Conservation (phyloP, 305 asterid species). For the Solanum hybrid region DNA sequence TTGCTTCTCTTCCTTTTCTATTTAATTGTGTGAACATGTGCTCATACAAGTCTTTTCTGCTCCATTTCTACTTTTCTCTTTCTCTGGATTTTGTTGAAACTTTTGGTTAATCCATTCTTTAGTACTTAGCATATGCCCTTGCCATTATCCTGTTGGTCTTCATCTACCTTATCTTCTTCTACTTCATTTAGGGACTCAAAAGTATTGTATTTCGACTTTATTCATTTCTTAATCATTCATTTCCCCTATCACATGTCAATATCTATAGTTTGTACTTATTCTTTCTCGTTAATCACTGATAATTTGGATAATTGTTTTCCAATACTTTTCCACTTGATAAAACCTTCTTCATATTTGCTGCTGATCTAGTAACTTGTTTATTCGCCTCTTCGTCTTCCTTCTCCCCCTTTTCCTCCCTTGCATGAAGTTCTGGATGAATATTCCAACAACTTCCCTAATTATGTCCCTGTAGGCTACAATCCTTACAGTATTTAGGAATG, state of each 20-base stretch:
- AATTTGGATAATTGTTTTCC: background rate
- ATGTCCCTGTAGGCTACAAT: background rate
- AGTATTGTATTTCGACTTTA: background rate
- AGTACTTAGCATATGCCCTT: background rate
- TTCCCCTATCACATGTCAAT: background rate
- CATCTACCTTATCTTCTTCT: background rate
- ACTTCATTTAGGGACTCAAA: background rate
- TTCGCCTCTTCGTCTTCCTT: background rate
- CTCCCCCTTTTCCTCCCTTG: background rate
- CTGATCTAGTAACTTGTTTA: background rate
- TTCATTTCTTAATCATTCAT: no score
- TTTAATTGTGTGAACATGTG: background rate
- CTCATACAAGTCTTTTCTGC: background rate
- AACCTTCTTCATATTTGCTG: background rate
- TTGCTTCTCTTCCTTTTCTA: background rate
- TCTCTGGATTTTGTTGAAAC: background rate
- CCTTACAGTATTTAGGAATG: background rate
- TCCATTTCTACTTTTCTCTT: background rate
- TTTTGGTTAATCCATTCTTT: background rate
- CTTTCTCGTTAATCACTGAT: background rate
- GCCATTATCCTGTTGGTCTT: background rate
- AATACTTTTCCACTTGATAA: background rate
- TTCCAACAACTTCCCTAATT: background rate
- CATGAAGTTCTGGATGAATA: background rate
- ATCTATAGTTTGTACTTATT: no score